Base-by-base conservation (phyloP, 2,329 filamentous ascomycete species). In the Arachnomyces sp. region DNA sequence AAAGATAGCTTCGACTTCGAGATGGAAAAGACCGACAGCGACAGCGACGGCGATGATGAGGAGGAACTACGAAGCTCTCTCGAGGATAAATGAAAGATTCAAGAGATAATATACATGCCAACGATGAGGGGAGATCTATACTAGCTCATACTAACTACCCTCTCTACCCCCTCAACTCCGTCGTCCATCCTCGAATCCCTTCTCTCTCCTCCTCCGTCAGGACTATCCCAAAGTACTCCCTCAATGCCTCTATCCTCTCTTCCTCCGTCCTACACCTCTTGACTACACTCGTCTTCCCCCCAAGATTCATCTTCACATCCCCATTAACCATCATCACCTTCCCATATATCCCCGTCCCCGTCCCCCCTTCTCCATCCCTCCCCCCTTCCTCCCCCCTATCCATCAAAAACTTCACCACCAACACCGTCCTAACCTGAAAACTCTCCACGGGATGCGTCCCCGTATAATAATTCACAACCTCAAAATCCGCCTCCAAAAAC, bases 201-300 rank as follows among this genome's bases (percentile, higher is more conserved):
- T 25, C 20, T 9, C 20, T 25, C 20, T 25, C 20, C 5, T 25
- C 20, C 5, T 25, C 20, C 41, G 49, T 54, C 33, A 72, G 50
- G 18, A 50, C 53, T 34, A 74, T 69, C 2, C 57, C 61, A 47
- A 73, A 68, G 38, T 64, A 54, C 39, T 68, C 57, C 36, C 63
- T 59, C 34, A 74, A 49, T 5, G 60, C 68, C 30, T 54, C 43
- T n/a, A 71, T 18, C 28, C 68, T 59, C 18, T 68, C 65, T 20
- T 60, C 53, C 38, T 74, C 66, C 2, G 54, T 64, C 38, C 59
- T 49, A 36, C 69, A 64, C 8, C 60, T 52, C 31, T 64, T 53
- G 25, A 67, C 51, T 30, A 61, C 54, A 35, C 61, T 58, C 16
- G 65, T 67, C 43, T 61, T 55, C 2, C 66, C 68, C 14, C 61